phyloP scores from a whole-genome alignment of 257 asterid genomes.

The Datura wrightii region DNA sequence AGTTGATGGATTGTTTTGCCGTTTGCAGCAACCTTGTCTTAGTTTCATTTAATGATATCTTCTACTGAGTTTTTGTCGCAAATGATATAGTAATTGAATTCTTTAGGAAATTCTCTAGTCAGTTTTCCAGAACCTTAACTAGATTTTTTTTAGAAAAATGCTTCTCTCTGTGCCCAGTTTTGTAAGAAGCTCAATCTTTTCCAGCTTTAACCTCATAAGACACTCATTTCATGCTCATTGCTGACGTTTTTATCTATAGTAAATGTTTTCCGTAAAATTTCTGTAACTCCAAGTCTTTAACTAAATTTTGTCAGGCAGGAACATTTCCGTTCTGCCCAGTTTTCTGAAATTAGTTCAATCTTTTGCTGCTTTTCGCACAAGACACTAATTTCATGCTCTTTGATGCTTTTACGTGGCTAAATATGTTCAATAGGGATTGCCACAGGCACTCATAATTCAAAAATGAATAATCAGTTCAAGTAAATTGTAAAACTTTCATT shows the following conservation, averaged over 20 bases:
- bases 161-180: neutral
- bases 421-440: neutral
- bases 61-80: neutral
- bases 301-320: constrained; percentile 7
- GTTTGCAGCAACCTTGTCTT: neutral
- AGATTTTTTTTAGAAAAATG: neutral
- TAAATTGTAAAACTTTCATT: neutral
- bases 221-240: neutral
- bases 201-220: constrained; percentile 9
- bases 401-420: neutral
- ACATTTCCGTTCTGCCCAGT: neutral
- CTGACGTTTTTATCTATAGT: neutral
- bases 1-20: constrained; percentile 13
- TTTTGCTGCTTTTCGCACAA: neutral
- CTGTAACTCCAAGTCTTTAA: neutral
- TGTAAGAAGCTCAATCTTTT: neutral
- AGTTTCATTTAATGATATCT: neutral
- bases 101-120: neutral
- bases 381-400: neutral
- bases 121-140: neutral
- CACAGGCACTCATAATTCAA: neutral
- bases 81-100: neutral
- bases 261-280: neutral
- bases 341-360: constrained; percentile 15
- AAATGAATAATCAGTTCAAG: neutral